Evolutionary conservation across 257 asterid species (phyloP).

Genomic region (Ballota nigra): DNA sequence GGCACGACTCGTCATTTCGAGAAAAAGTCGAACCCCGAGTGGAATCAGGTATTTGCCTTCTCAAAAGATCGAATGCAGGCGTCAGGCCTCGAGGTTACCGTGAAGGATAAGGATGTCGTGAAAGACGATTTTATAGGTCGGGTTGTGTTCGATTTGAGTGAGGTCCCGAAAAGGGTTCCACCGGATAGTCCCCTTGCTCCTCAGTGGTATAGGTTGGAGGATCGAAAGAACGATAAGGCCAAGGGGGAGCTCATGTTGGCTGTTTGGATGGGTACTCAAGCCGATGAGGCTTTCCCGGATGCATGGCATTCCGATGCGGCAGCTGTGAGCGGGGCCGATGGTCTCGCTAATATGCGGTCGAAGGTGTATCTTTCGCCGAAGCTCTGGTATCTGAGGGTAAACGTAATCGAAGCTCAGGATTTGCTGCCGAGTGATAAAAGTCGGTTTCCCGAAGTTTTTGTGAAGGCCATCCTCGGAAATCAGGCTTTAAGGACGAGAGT

Average conservation of each 20-base stretch:
- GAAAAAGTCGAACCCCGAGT: slow-evolving; percentile 65
- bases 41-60: slow-evolving; percentile 73
- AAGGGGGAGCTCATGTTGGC: slow-evolving; percentile 75
- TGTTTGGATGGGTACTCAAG: slow-evolving; percentile 85
- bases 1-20: slow-evolving; percentile 69
- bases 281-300: slow-evolving; percentile 74
- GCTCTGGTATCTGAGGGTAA: slow-evolving; percentile 73
- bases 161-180: slow-evolving; percentile 63
- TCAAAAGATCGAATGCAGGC: slow-evolving; percentile 68
- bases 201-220: slow-evolving; percentile 70
- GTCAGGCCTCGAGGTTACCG: slow-evolving; percentile 55
- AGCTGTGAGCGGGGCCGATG: slow-evolving; percentile 54
- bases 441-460: slow-evolving; percentile 63
- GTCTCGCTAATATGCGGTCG: slow-evolving; percentile 50
- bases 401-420: slow-evolving; percentile 74
- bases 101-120: slow-evolving; percentile 62
- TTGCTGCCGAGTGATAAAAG: slow-evolving; percentile 49
- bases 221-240: slow-evolving; percentile 46
- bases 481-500: slow-evolving; percentile 55
- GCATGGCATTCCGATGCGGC: slow-evolving; percentile 78
- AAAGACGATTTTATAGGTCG: slow-evolving; percentile 70
- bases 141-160: slow-evolving; percentile 53
- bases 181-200: slow-evolving; percentile 77
- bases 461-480: slow-evolving; percentile 63
- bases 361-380: slow-evolving; percentile 73